A percentile compares a stretch with the other conserved stretches of the same genome.
phyloP scores from a whole-genome alignment of 2,329 filamentous ascomycete genomes.

The Mycosphaerella sp. region DNA sequence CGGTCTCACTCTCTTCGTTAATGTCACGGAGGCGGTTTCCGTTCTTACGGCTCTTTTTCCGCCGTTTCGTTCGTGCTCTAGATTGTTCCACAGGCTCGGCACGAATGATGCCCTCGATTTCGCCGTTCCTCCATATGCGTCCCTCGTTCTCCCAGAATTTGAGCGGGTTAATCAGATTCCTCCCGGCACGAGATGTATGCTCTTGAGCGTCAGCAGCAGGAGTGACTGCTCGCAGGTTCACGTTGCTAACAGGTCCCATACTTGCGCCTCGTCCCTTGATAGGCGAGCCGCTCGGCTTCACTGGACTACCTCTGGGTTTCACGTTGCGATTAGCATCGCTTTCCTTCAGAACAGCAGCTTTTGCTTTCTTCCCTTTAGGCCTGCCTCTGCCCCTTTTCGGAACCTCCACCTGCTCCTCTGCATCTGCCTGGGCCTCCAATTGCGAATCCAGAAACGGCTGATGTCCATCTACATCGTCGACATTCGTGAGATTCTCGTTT shows the following conservation, averaged over 20 bases:
- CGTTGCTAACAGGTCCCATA: slow-evolving; percentile 32
- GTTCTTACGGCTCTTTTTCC: slow-evolving; percentile 34
- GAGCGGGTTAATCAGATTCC: slow-evolving; percentile 70
- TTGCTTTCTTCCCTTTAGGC: slow-evolving; percentile 17
- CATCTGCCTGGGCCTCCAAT: slow-evolving; percentile 16
- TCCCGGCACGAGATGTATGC: slow-evolving; percentile 67
- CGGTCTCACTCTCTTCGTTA: slow-evolving; percentile 43
- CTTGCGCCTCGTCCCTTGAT: slow-evolving; percentile 22
- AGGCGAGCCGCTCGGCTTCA: slow-evolving; percentile 19
- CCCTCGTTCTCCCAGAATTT: slow-evolving; percentile 83
- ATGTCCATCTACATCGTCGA: slow-evolving; percentile 11
- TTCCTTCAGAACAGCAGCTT: slow-evolving; percentile 19
- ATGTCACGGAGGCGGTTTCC: slow-evolving; percentile 30
- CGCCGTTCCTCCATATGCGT: slow-evolving; percentile 60
- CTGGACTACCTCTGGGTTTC: slow-evolving; percentile 18
- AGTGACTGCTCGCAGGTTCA: slow-evolving; percentile 34
- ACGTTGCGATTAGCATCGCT: slow-evolving; percentile 22
- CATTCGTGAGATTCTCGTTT: slow-evolving; percentile 13
- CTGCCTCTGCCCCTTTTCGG: slow-evolving; percentile 14
- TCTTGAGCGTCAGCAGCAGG: slow-evolving; percentile 45
- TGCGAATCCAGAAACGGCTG: slow-evolving; percentile 13
- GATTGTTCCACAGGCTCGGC: slow-evolving; percentile 54
- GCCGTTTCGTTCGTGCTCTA: slow-evolving; percentile 22
- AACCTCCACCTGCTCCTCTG: slow-evolving; percentile 8
- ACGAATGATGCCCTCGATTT: slow-evolving; percentile 70